These are phyloP conservation scores for Trametes pubescens DNA, from an alignment of 1,284 basidiomycete species.

Conservation along the genomic window DNA sequence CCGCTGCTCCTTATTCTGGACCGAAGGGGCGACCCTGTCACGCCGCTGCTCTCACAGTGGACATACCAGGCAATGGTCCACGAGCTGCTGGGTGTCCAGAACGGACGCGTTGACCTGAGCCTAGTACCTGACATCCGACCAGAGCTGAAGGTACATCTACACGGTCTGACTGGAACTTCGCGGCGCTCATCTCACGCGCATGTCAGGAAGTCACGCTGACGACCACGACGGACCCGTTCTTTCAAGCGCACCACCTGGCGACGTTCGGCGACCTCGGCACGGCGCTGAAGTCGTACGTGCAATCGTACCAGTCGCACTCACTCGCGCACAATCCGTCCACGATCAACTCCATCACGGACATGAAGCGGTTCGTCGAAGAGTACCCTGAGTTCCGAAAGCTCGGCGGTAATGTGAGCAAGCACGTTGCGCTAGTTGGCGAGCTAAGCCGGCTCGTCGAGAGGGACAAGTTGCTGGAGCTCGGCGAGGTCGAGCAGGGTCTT, in stretches of 20 bases:
- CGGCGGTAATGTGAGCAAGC: slow-evolving; percentile 98
- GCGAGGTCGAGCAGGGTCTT: slow-evolving; percentile 96
- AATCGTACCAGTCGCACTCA: slow-evolving; percentile 91
- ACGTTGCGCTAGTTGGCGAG: slow-evolving; percentile 96
- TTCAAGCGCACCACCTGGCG: slow-evolving; percentile 89
- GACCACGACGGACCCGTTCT: slow-evolving; percentile 93
- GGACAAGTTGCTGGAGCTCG: slow-evolving; percentile 88
- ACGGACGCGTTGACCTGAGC: slow-evolving; percentile 89
- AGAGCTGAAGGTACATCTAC: slow-evolving; percentile 76
- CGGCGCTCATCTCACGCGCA: neutral
- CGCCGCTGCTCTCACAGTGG: slow-evolving; percentile 98
- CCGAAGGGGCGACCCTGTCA: slow-evolving; percentile 96
- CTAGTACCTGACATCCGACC: slow-evolving; percentile 88
- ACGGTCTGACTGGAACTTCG: neutral
- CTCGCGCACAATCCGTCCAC: slow-evolving; percentile 79
- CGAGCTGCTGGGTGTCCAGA: slow-evolving; percentile 93
- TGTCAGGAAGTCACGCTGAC: slow-evolving; percentile 93
- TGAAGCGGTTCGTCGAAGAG: slow-evolving; percentile 98
- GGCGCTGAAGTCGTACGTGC: slow-evolving; percentile 92
- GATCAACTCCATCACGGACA: slow-evolving; percentile 96
- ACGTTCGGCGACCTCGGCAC: slow-evolving; percentile 98
- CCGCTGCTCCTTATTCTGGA: slow-evolving; percentile 85
- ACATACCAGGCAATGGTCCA: slow-evolving; percentile 99
- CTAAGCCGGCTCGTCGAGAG: slow-evolving; percentile 89
- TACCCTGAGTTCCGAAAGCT: slow-evolving; percentile 98